Evolutionary conservation across 2,329 filamentous ascomycete species (phyloP).

Genomic region (Chaetomiaceae sp.): DNA sequence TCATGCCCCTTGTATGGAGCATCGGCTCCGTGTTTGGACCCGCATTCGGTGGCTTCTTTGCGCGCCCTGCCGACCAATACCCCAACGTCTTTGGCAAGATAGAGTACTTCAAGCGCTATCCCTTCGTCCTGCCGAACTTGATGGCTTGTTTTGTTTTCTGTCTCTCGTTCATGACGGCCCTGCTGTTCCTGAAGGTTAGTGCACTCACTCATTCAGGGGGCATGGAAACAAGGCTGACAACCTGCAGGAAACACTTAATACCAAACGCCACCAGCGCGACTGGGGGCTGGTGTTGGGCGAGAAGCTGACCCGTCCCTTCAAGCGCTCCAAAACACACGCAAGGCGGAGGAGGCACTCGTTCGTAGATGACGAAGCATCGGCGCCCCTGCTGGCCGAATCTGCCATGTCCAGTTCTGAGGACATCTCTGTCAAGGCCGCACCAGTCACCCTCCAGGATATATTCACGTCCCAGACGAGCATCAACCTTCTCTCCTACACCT

Average conservation of each 20-base stretch:
- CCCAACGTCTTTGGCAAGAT: conserved; percentile 64
- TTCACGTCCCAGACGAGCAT: conserved; percentile 31
- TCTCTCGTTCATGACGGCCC: conserved; percentile 66
- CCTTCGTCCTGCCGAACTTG: conserved; percentile 81
- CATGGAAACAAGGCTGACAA: conserved; percentile 6
- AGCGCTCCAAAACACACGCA: conserved; percentile 27
- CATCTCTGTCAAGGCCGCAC: conserved; percentile 23
- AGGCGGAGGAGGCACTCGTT: conserved; percentile 42
- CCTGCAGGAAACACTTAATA: conserved; percentile 69
- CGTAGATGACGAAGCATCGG: conserved; percentile 52
- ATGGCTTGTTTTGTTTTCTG: conserved; percentile 72
- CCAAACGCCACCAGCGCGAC: conserved; percentile 63
- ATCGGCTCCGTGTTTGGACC: conserved; percentile 85
- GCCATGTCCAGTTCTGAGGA: conserved; percentile 27
- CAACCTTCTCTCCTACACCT: conserved; percentile 65
- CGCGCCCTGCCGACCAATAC: conserved; percentile 71
- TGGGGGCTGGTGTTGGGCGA: conserved; percentile 71
- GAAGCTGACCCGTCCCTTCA: conserved; percentile 46
- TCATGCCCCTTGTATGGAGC: conserved; percentile 90
- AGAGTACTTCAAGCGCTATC: conserved; percentile 67
- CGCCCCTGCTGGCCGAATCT: conserved; percentile 45
- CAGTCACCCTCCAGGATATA: conserved; percentile 23
- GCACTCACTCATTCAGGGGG: neutral
- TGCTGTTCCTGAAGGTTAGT: conserved; percentile 68
- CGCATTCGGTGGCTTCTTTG: conserved; percentile 79